Percentiles rank a stretch among this genome's conserved stretches.
Conservation (phyloP, 2,329 filamentous ascomycete genomes). For the Fusarium redolens region DNA sequence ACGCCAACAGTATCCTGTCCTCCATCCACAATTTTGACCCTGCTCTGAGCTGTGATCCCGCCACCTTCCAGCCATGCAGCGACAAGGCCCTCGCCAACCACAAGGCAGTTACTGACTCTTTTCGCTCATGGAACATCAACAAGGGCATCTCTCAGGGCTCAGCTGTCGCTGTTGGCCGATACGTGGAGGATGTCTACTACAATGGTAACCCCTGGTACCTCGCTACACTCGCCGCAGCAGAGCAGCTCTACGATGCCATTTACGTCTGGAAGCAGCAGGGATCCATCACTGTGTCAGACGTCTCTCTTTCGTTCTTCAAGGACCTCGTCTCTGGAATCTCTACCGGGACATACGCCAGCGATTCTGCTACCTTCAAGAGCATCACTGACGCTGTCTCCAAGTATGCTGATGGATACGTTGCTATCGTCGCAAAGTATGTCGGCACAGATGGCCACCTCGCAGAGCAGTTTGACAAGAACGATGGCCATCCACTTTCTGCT, state of each 20-base stretch:
- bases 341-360: conserved; percentile 70
- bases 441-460: conserved; percentile 70
- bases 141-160: conserved; percentile 67
- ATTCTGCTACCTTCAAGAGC: conserved; percentile 60
- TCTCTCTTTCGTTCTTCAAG: conserved; percentile 78
- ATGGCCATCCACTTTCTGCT: conserved; percentile 69
- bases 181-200: conserved; percentile 79
- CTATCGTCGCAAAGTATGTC: conserved; percentile 71
- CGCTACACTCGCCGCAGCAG: conserved; percentile 79
- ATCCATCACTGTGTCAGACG: conserved; percentile 71
- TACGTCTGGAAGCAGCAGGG: conserved; percentile 75
- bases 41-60: conserved; percentile 70
- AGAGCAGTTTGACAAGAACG: conserved; percentile 72
- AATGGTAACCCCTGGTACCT: conserved; percentile 87
- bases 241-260: conserved; percentile 81
- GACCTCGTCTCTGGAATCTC: conserved; percentile 69
- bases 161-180: conserved; percentile 73
- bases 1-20: conserved; percentile 75
- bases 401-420: conserved; percentile 71
- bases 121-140: conserved; percentile 80
- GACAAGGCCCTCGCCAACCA: conserved; percentile 77
- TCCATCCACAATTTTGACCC: conserved; percentile 79
- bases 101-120: conserved; percentile 80
- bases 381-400: conserved; percentile 67
- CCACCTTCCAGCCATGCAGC: conserved; percentile 83